Evolutionary conservation across 192 early-diverging fungal species (phyloP), one percentile per base, ranked within the genome.

Genomic region (Kickxella alabastrina): DNA sequence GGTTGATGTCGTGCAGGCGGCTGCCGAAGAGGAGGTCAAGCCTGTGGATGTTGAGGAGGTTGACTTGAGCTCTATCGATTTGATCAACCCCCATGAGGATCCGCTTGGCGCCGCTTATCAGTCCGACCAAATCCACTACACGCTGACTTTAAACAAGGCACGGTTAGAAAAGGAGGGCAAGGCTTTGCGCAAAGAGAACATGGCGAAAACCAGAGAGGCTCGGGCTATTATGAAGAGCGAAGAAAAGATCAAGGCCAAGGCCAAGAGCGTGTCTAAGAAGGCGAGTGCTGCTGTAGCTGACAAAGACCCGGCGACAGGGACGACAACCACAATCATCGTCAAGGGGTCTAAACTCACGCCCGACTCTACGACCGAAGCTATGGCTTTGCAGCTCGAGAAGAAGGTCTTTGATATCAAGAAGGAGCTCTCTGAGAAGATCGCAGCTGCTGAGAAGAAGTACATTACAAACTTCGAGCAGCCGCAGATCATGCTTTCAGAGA

Each of bases 71-170:
- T 15, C 26, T 2, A 37, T 80, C 29, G 28, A 53, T 42, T 45
- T 64, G 0, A 61, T 75, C 23, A 55, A 75, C 31, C 60, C 65
- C 5, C 50, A 46, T 23, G 7, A 48, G 28, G 72, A 75, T 39
- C 14, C 57, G 6, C 5, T 51, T 17, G 72, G 56, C 6, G 65
- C 72, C 14, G 21, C 59, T 18, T 52, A 53, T 4, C 72, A 75
- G 45, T 55, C 48, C 6, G 72, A 75, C 24, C 52, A 39, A 26
- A 75, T 75, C 19, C 50, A 57, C 10, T 68, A 68, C 41, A 60
- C 72, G 25, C 36, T 57, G 15, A 19, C 12, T 10, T 5, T 8
- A 3, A 22, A 38, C 19, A 51, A 28, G 23, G 21, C 4, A 0
- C 29, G 29, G 24, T 15, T 52, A 31, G n/a, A 22, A 15, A 15